phyloP scores from a whole-genome alignment of 2,329 filamentous ascomycete genomes.

The Microascus cirrosus region DNA sequence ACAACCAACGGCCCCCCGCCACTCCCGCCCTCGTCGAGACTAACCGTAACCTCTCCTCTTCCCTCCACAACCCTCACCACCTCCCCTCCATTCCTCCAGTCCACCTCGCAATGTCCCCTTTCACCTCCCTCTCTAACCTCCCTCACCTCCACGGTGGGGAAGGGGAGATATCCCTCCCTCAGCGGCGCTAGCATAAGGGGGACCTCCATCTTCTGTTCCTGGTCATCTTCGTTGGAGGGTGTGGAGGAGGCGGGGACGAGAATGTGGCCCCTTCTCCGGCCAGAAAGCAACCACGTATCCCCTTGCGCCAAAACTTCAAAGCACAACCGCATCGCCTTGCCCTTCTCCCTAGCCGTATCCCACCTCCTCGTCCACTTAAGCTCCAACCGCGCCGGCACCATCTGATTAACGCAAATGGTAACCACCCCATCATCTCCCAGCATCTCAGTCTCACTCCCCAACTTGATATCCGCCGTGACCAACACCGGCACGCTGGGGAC shows the following conservation, averaged over 20 bases:
- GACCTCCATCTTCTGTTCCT: constrained; percentile 28
- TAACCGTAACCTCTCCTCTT: constrained; percentile 60
- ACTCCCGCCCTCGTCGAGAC: constrained; percentile 54
- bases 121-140: constrained; percentile 31
- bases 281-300: constrained; percentile 78
- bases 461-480: constrained; percentile 61
- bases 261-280: constrained; percentile 70
- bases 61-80: constrained; percentile 65
- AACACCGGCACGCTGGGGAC: constrained; percentile 75
- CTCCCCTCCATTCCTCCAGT: constrained; percentile 69
- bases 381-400: constrained; percentile 50
- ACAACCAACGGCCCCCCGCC: constrained; percentile 56
- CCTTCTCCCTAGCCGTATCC: constrained; percentile 32
- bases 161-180: constrained; percentile 63
- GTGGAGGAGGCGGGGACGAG: constrained; percentile 31
- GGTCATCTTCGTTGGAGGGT: background rate
- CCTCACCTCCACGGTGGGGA: constrained; percentile 70
- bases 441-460: constrained; percentile 24
- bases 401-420: constrained; percentile 49
- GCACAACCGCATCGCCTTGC: constrained; percentile 43
- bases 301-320: constrained; percentile 68
- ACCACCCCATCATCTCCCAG: constrained; percentile 20
- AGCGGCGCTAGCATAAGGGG: constrained; percentile 71
- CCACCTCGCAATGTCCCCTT: constrained; percentile 54
- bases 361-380: constrained; percentile 53